phyloP scores from a whole-genome alignment of 2,329 filamentous ascomycete species.

The Saccharata proteae region DNA sequence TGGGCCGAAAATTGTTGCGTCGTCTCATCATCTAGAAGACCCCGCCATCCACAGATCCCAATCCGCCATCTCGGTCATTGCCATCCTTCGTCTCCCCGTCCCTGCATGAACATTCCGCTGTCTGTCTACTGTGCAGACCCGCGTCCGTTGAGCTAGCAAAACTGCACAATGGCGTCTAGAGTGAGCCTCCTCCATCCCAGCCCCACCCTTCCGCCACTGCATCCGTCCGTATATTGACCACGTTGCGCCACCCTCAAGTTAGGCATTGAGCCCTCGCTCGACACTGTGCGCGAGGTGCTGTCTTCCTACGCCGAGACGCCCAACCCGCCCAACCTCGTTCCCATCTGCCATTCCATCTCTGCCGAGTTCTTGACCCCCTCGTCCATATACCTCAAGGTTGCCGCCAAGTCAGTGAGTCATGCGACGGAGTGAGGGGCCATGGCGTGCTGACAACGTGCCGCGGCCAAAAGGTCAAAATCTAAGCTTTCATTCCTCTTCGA shows the following conservation, averaged over 20 bases:
- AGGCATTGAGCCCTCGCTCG: conserved; percentile 46
- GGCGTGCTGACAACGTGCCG: conserved; percentile 8
- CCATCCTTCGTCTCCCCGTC: not conserved
- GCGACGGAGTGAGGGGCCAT: conserved; percentile 2
- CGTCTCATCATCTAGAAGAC: too few relatives aligned
- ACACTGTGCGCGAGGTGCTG: conserved; percentile 46
- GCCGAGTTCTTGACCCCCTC: conserved; percentile 91
- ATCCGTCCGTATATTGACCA: not conserved
- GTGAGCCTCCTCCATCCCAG: conserved; percentile 2
- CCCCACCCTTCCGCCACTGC: conserved; percentile 1
- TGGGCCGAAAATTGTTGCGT: too few relatives aligned
- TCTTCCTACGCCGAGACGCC: conserved; percentile 36
- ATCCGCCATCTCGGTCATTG: too few relatives aligned
- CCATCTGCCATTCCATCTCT: conserved; percentile 71
- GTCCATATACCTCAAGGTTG: conserved; percentile 88
- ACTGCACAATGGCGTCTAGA: conserved; percentile 3
- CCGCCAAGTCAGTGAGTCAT: conserved; percentile 48
- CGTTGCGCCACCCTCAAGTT: conserved; percentile 5
- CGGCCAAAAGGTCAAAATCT: conserved; percentile 48
- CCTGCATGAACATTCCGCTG: not conserved
- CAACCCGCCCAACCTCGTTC: conserved; percentile 64
- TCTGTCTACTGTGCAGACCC: too few relatives aligned
- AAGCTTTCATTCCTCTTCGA: conserved; percentile 91
- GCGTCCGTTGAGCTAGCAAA: too few relatives aligned
- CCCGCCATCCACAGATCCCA: too few relatives aligned